A percentile compares a stretch with the other conserved stretches of the same genome.
These are phyloP conservation scores for Trichosporon ovoides DNA, from an alignment of 1,284 basidiomycete species.

Conservation along the genomic window DNA sequence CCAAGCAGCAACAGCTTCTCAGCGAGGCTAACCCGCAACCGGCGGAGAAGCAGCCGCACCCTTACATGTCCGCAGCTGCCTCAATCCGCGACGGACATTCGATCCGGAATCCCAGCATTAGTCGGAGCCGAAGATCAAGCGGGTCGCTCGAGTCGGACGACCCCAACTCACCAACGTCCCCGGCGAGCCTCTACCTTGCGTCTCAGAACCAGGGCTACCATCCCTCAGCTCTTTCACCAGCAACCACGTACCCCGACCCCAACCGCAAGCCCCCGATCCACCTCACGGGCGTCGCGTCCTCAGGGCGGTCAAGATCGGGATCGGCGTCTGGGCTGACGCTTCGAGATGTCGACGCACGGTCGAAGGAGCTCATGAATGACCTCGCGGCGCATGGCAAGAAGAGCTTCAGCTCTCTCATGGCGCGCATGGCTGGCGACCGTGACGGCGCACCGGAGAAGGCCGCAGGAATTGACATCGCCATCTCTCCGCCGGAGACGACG, in stretches of 20 bases:
- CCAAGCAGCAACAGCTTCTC: slow-evolving; percentile 45
- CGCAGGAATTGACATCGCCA: not conserved
- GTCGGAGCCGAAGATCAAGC: not conserved
- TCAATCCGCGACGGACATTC: slow-evolving; percentile 7
- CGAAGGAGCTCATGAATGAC: slow-evolving; percentile 47
- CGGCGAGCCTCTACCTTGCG: not conserved
- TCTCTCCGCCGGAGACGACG: slow-evolving; percentile 21
- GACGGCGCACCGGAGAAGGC: slow-evolving; percentile 19
- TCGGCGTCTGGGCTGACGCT: slow-evolving; percentile 18
- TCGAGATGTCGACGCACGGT: slow-evolving; percentile 23
- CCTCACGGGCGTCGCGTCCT: not conserved
- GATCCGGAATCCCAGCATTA: not conserved
- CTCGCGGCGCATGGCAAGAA: slow-evolving; percentile 45
- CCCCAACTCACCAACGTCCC: not conserved
- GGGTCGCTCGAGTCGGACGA: slow-evolving; percentile 2
- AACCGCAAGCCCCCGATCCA: not conserved
- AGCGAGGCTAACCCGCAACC: slow-evolving; percentile 28
- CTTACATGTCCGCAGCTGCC: slow-evolving; percentile 13
- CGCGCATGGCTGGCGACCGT: slow-evolving; percentile 42
- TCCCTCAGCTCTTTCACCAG: not conserved
- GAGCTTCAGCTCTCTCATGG: slow-evolving; percentile 46
- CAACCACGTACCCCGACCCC: not conserved
- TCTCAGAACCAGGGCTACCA: not conserved
- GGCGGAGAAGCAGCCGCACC: slow-evolving; percentile 16
- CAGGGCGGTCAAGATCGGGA: slow-evolving; percentile 26